A percentile compares a stretch with the other conserved stretches of the same genome.
Evolutionary conservation across 75 land plant genomes (phyloP).

Genomic region (Picea sitchensis): DNA sequence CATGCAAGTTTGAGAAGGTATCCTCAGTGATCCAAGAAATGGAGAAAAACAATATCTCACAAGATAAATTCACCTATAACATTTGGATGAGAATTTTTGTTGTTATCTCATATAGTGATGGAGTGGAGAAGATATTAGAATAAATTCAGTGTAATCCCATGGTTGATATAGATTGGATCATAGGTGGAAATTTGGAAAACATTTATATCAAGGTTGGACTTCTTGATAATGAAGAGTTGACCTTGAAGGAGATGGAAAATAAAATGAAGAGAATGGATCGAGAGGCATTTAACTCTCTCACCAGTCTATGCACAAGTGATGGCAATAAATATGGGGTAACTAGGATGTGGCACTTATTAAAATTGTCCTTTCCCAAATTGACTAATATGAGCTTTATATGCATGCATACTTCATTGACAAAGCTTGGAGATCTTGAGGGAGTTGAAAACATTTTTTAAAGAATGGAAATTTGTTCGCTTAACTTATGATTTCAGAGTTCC

Average conservation of each 20-base stretch:
- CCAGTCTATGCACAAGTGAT: conserved; percentile 39
- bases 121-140: conserved; percentile 39
- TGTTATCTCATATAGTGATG: conserved; percentile 36
- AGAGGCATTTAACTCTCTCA: conserved; percentile 32
- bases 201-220: conserved; percentile 47
- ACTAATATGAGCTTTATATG: conserved; percentile 43
- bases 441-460: conserved; percentile 46
- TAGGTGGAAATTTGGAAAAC: conserved; percentile 40
- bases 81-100: conserved; percentile 66
- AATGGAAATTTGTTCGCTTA: conserved; percentile 53
- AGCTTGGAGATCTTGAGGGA: conserved; percentile 49
- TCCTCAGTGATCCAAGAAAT: conserved; percentile 34
- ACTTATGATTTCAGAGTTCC: conserved; percentile 43
- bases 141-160: conserved; percentile 49
- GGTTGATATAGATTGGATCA: conserved; percentile 49
- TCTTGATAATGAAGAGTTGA: conserved; percentile 27
- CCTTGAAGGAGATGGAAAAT: conserved; percentile 45
- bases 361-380: conserved; percentile 27
- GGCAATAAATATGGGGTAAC: conserved; percentile 39
- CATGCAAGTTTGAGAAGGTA: conserved; percentile 43
- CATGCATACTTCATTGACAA: conserved; percentile 40
- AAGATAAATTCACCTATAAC: conserved; percentile 61
- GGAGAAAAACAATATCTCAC: conserved; percentile 25
- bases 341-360: conserved; percentile 52
- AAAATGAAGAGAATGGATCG: conserved; percentile 29